Evolutionary conservation across 2,329 filamentous ascomycete species (phyloP), one percentile per base, ranked within the genome.

Genomic region (Leptographium wingfieldii): DNA sequence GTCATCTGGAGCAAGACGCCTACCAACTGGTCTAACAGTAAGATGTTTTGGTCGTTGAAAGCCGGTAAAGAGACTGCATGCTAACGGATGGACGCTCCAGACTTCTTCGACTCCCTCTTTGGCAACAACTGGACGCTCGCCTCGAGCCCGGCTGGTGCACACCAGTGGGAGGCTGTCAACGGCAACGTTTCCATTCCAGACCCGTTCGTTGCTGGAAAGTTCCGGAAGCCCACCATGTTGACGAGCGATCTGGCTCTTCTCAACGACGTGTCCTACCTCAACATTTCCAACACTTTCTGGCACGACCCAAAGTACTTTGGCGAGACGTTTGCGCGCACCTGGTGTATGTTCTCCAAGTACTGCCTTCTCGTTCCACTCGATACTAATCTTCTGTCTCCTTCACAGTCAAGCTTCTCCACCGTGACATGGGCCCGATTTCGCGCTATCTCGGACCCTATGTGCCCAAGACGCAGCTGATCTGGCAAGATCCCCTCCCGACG

Each of bases 1-100:
- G 88, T 92, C 54, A 88, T 79, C 70, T 92, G 88, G 88, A 90
- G 86, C 67, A 83, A 79, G 70, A 88, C 84, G 19, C 88, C 88
- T 1, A 84, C 80, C 64, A 83, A 88, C 76, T 92, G 86, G 86
- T 87, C 80, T 78, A 86, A 87, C 75, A 72, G 55, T 57, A 38
- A 49, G 55, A 10, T 11, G 7, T 1, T 6, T 3, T 12, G 10
- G n/a, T 4, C 3, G 19, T 22, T 3, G 19, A 55, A 11, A 25
- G 3, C 31, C 16, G 19, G 16, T 3, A n/a, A 46, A n/a, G 3
- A n/a, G 16, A n/a, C 19, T 16, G 11, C 5, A 11, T 27, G 9
- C 31, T 55, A 9, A 56, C 25, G 12, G 12, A 9, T 12, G 22
- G 14, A n/a, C 55, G 11, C n/a, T 25, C 16, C 12, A 57, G 55